A percentile compares a stretch with the other conserved stretches of the same genome.
phyloP scores from a whole-genome alignment of 2,329 filamentous ascomycete genomes.

The Fusarium beomiforme region DNA sequence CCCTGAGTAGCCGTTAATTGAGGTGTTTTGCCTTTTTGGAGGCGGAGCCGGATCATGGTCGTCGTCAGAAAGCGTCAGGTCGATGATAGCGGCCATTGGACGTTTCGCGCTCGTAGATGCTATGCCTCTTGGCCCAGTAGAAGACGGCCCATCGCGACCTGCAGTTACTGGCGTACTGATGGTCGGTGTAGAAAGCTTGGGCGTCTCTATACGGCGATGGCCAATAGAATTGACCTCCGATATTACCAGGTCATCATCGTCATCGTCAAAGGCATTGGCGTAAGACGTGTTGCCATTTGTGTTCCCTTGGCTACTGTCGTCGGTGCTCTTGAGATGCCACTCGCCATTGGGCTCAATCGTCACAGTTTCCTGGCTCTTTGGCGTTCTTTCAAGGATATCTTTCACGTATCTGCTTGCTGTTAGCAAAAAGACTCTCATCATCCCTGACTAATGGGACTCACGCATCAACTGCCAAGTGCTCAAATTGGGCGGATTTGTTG shows the following conservation, averaged over 20 bases:
- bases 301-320: constrained; percentile 44
- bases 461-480: constrained; percentile 87
- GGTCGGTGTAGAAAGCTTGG: constrained; percentile 49
- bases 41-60: constrained; percentile 62
- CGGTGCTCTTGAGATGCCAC: constrained; percentile 66
- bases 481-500: constrained; percentile 83
- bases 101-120: constrained; percentile 58
- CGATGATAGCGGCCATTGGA: constrained; percentile 63
- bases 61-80: constrained; percentile 63
- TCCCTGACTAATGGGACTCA: constrained; percentile 54
- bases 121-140: constrained; percentile 48
- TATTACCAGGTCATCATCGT: constrained; percentile 62
- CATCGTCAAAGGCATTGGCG: constrained; percentile 45
- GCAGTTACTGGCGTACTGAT: constrained; percentile 52
- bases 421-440: constrained; percentile 8
- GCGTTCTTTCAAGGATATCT: constrained; percentile 82
- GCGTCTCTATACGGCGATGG: constrained; percentile 49
- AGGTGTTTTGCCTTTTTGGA: constrained; percentile 57
- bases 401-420: constrained; percentile 74
- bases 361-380: constrained; percentile 80
- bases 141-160: constrained; percentile 50
- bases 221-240: constrained; percentile 54
- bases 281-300: constrained; percentile 43
- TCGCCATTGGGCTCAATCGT: constrained; percentile 87
- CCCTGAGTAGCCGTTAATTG: constrained; percentile 39